A percentile compares a stretch with the other conserved stretches of the same genome.
Evolutionary conservation across 192 early-diverging fungal species (phyloP).

Genomic region (Funneliformis geosporum): DNA sequence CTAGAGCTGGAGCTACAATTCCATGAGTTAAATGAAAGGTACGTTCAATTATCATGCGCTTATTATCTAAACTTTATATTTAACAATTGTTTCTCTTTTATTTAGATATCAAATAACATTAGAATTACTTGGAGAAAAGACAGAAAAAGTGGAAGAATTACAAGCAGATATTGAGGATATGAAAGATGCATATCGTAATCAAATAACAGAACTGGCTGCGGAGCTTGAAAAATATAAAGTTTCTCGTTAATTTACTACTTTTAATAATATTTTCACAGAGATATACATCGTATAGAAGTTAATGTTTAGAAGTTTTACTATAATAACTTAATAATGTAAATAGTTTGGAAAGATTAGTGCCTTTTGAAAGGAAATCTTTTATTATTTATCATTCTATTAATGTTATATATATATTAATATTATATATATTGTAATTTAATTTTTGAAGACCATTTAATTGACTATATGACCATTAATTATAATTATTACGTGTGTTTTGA

Average conservation of each 20-base stretch:
- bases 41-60: background rate
- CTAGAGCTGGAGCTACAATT: slow-evolving; percentile 53
- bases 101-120: slow-evolving; percentile 67
- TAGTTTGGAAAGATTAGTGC: too few relatives aligned
- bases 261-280: background rate
- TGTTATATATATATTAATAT: too few relatives aligned
- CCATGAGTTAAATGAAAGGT: slow-evolving; percentile 59
- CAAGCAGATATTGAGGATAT: slow-evolving; percentile 76
- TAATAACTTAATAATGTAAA: too few relatives aligned
- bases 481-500: too few relatives aligned
- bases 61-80: background rate
- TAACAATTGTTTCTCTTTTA: slow-evolving; percentile 3
- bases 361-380: too few relatives aligned
- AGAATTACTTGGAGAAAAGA: slow-evolving; percentile 87
- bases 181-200: slow-evolving; percentile 70
- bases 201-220: slow-evolving; percentile 60
- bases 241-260: background rate
- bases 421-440: too few relatives aligned
- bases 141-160: slow-evolving; percentile 83
- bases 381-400: too few relatives aligned
- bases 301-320: too few relatives aligned
- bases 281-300: too few relatives aligned
- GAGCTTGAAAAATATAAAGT: slow-evolving; percentile 41
- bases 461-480: too few relatives aligned
- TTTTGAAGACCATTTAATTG: too few relatives aligned